phyloP scores from a whole-genome alignment of 257 asterid species.

The Penstemon eatonii region DNA sequence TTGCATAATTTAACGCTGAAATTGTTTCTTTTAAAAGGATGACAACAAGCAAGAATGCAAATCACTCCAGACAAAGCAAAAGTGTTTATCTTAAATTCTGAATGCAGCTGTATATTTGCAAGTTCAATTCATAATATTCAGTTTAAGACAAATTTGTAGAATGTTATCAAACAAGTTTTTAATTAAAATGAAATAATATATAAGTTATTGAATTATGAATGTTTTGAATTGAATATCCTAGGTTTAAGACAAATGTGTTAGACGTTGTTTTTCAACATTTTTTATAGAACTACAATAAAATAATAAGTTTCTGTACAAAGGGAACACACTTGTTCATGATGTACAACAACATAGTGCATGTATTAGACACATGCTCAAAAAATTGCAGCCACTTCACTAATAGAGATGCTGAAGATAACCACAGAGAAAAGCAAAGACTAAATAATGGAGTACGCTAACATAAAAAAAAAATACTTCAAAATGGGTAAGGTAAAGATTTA shows the following conservation, averaged over 20 bases:
- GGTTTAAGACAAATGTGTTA: too few species aligned
- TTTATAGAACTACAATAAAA: not conserved
- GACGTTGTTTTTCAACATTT: not conserved
- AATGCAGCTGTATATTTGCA: slow-evolving; percentile 17
- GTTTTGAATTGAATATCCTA: too few species aligned
- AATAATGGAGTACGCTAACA: slow-evolving; percentile 8
- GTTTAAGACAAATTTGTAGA: not conserved
- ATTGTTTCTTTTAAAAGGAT: not conserved
- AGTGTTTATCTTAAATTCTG: not conserved
- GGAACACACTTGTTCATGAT: not conserved
- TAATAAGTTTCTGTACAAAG: not conserved
- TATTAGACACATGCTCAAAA: not conserved
- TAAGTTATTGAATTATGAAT: too few species aligned
- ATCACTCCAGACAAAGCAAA: slow-evolving; percentile 16
- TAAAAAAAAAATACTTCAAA: not conserved
- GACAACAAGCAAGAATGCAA: slow-evolving; percentile 6
- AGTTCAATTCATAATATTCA: slow-evolving; percentile 16
- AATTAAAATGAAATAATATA: not conserved
- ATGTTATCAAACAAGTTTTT: slow-evolving; percentile 1
- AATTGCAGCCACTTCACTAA: not conserved
- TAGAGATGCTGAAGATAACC: slow-evolving; percentile 15
- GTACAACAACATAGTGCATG: slow-evolving; percentile 3
- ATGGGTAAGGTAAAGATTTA: slow-evolving; percentile 7
- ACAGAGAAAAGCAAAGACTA: not conserved
- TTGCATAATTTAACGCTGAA: not conserved